These are phyloP conservation scores for Colletotrichum phormii DNA, from an alignment of 2,329 filamentous ascomycete species.

Conservation along the genomic window DNA sequence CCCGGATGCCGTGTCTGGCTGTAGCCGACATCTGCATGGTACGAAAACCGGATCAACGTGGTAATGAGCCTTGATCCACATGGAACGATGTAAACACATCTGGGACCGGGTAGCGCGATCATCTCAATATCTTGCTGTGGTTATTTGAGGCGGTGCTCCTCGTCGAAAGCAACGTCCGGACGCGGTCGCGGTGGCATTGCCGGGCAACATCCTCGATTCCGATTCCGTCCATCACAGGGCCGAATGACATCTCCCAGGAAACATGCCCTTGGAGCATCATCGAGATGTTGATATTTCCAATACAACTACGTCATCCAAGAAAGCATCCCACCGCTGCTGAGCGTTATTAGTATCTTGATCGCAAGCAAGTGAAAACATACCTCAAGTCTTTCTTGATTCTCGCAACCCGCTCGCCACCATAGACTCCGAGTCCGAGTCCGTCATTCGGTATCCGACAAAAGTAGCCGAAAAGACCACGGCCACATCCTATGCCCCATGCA, in stretches of 20 bases:
- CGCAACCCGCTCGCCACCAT: background rate
- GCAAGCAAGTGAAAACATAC: background rate
- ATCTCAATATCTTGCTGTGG: background rate
- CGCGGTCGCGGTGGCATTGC: background rate
- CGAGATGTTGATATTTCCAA: too few species aligned
- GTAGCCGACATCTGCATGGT: background rate
- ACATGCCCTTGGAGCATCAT: too few species aligned
- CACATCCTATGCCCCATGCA: background rate
- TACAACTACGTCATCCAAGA: too few species aligned
- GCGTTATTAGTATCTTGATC: background rate
- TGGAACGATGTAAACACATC: background rate
- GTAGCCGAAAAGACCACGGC: background rate
- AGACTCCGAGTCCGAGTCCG: background rate
- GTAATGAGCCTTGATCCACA: background rate
- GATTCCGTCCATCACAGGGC: background rate
- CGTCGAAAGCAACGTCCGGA: background rate
- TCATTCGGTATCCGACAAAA: background rate
- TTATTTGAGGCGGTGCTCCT: background rate
- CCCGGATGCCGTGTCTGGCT: background rate
- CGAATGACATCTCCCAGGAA: too few species aligned
- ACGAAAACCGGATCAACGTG: background rate
- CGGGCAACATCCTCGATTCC: background rate
- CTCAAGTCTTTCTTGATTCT: background rate
- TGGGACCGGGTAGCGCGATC: background rate
- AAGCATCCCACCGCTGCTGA: too few species aligned